A percentile compares a stretch with the other conserved stretches of the same genome.
Evolutionary conservation across 331 rosid species (phyloP).

Genomic region (Prunus yedoensis): DNA sequence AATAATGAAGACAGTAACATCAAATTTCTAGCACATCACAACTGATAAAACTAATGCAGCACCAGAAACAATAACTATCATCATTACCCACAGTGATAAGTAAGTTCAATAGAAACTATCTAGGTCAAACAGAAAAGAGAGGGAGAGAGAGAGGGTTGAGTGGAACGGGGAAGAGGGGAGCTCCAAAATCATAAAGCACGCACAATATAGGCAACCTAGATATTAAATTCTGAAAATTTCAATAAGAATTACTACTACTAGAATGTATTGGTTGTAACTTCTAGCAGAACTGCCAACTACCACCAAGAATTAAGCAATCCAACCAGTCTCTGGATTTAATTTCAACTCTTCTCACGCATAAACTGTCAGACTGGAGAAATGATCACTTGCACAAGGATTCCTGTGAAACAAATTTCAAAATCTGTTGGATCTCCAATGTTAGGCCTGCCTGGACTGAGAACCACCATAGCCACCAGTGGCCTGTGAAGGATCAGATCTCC

Average conservation of each 20-base stretch:
- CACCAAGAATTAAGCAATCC: constrained; percentile 28
- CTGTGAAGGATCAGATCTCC: constrained; percentile 59
- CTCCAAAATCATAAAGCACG: constrained; percentile 25
- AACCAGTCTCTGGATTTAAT: constrained; percentile 1
- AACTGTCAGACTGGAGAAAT: not conserved
- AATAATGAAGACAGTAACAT: not conserved
- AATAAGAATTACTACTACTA: constrained; percentile 16
- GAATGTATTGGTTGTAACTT: constrained; percentile 24
- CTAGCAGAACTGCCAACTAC: constrained; percentile 29
- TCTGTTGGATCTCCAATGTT: constrained; percentile 17
- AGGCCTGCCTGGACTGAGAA: constrained; percentile 53
- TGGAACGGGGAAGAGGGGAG: not conserved
- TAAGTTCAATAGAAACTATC: constrained; percentile 3
- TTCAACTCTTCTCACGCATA: constrained; percentile 11
- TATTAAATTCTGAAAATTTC: constrained; percentile 23
- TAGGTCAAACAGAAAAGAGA: not conserved
- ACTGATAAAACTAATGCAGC: constrained; percentile 6
- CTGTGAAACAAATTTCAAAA: constrained; percentile 13
- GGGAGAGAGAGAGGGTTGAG: not conserved
- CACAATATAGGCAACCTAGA: constrained; percentile 27
- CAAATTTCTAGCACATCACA: not conserved
- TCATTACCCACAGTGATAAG: constrained; percentile 11
- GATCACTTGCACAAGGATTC: constrained; percentile 18
- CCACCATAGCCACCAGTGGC: constrained; percentile 49
- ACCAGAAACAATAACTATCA: constrained; percentile 1